Percentiles rank a stretch among this genome's conserved stretches.
phyloP scores from a whole-genome alignment of 140 eudicot species.

The Cichorium intybus region DNA sequence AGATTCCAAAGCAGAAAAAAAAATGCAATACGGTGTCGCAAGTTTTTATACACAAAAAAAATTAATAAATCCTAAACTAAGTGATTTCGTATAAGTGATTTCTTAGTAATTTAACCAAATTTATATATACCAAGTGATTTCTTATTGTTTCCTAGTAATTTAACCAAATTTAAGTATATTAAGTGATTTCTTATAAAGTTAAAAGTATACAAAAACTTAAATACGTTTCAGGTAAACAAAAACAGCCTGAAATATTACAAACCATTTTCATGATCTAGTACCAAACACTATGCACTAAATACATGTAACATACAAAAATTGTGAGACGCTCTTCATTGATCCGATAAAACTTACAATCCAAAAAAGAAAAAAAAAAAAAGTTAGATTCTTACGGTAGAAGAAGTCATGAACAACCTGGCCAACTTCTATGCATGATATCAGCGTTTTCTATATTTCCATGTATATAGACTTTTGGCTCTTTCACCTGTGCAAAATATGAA shows the following conservation, averaged over 20 bases:
- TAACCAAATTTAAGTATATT: background rate
- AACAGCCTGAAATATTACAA: background rate
- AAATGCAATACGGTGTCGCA: no score
- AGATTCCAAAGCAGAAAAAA: no score
- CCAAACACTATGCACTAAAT: background rate
- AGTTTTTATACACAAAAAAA: no score
- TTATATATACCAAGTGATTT: no score
- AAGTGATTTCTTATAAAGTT: background rate
- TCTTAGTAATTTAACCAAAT: no score
- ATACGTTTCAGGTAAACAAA: background rate
- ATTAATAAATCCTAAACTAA: no score
- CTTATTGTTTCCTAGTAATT: no score
- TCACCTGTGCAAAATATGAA: conserved; percentile 41
- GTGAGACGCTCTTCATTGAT: no score
- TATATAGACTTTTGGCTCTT: conserved; percentile 65
- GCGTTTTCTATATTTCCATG: conserved; percentile 54
- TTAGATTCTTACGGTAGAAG: background rate
- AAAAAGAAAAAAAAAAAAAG: background rate
- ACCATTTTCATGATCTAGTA: background rate
- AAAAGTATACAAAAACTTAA: background rate
- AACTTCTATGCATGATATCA: conserved; percentile 43
- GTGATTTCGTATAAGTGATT: no score
- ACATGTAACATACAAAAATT: background rate
- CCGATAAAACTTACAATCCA: background rate
- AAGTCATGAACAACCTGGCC: conserved; percentile 72